Percentiles rank a stretch among this genome's conserved stretches.
Evolutionary conservation across 441 rosid species (phyloP).

Genomic region (Eutrema salsugineum): DNA sequence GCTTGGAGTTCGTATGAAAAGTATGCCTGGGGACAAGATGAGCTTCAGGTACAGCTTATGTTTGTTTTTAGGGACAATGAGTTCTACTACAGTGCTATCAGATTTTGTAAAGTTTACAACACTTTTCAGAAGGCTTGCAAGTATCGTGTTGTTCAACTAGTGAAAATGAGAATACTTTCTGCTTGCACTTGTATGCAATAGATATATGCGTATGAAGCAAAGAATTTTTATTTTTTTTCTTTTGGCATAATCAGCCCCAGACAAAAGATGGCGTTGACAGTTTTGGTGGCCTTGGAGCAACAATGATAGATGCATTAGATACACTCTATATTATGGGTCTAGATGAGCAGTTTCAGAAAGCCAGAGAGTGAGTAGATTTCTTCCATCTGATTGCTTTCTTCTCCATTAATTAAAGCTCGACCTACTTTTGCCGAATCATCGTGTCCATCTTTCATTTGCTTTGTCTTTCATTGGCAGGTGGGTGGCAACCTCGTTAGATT

Average conservation of each 20-base stretch:
- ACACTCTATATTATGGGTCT: constrained; percentile 97
- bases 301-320: constrained; percentile 86
- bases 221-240: background rate
- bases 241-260: constrained; percentile 61
- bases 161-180: background rate
- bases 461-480: constrained; percentile 61
- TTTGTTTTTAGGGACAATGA: background rate
- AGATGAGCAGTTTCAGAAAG: constrained; percentile 82
- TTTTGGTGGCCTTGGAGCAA: constrained; percentile 99
- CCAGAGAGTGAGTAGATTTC: constrained; percentile 76
- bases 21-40: constrained; percentile 97
- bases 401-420: background rate
- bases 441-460: constrained; percentile 1
- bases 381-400: background rate
- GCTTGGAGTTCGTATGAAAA: constrained; percentile 97
- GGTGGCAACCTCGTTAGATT: constrained; percentile 89
- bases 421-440: background rate
- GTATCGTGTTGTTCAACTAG: background rate
- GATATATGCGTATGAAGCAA: background rate
- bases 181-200: background rate
- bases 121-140: background rate
- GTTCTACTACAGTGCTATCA: background rate
- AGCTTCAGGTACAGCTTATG: constrained; percentile 66
- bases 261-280: constrained; percentile 79
- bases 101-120: background rate